Evolutionary conservation across 2,329 filamentous ascomycete genomes (phyloP), one percentile per base, ranked within the genome.

Genomic region (Calonectria naviculata): DNA sequence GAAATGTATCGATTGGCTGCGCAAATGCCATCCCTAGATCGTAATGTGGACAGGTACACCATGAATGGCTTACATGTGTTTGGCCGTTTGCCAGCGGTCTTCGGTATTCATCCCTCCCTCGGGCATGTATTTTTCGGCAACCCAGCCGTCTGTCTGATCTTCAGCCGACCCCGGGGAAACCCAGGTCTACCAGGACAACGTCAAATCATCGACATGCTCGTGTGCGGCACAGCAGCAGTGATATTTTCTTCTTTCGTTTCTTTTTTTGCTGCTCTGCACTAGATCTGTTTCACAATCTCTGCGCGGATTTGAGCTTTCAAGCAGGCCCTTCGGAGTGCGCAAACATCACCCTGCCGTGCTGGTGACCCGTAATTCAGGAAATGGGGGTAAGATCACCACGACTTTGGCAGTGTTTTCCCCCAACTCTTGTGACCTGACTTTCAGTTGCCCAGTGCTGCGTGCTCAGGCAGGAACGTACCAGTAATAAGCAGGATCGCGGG

Each of bases 401-500:
- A 8, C 19, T 28, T 47, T 58, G 21, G 31, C 36, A 34, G 41
- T 21, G 41, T 67, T 65, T 56, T 54, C 34, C 21, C 34, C 34
- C 52, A 38, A 68, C 64, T 47, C 47, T 61, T 62, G 65, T 71
- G 58, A 63, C 52, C 70, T 67, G 65, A 71, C 62, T 69, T 66
- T 63, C 63, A 70, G 67, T 49, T 42, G 71, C 69, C 61, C 38
- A 46, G 63, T 71, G 68, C 71, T 71, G 64, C 70, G 75, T 69
- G 64, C 65, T 71, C 67, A 67, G 66, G 65, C 41, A 73, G 63
- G 73, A 77, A 74, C 68, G 67, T 73, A 73, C 71, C 73, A 78
- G 73, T 72, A 68, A 74, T 63, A 72, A 72, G 71, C 42, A 72
- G 68, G 69, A 73, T 74, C 69, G 73, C 61, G 75, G 73, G 74